Evolutionary conservation across 2,329 filamentous ascomycete genomes (phyloP).

Genomic region (Westerdykella aurantiaca): DNA sequence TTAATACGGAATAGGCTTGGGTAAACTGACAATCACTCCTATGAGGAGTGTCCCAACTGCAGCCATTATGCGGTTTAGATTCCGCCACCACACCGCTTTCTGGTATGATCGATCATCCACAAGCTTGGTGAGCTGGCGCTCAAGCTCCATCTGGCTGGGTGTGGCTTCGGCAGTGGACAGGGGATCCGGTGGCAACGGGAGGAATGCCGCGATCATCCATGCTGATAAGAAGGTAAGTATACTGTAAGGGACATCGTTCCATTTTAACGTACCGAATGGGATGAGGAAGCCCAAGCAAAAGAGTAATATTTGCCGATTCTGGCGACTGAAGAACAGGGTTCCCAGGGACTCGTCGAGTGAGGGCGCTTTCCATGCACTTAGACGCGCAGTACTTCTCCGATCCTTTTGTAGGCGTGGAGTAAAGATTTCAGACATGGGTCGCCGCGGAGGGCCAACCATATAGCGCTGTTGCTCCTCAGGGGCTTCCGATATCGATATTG

Average conservation of each 20-base stretch:
- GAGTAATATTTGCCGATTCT: conserved; percentile 68
- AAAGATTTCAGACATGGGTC: conserved; percentile 21
- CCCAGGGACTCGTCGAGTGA: conserved; percentile 60
- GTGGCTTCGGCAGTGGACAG: conserved; percentile 44
- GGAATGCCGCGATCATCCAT: conserved; percentile 73
- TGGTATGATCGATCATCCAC: conserved; percentile 48
- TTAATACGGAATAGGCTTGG: neutral
- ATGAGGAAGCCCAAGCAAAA: conserved; percentile 75
- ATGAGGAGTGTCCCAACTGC: conserved; percentile 52
- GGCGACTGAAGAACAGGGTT: conserved; percentile 56
- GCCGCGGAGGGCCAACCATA: conserved; percentile 23
- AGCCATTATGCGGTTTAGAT: conserved; percentile 57
- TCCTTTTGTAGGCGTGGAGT: conserved; percentile 36
- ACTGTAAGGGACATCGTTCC: conserved; percentile 5
- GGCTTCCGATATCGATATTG: conserved; percentile 25
- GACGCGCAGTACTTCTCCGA: conserved; percentile 42
- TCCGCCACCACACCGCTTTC: conserved; percentile 61
- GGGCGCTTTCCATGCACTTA: conserved; percentile 68
- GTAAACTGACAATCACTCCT: conserved; percentile 47
- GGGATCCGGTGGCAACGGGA: conserved; percentile 62
- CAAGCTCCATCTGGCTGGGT: conserved; percentile 34
- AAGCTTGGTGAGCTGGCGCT: conserved; percentile 42
- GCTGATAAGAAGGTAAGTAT: conserved; percentile 42
- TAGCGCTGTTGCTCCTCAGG: conserved; percentile 27
- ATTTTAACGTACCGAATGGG: conserved; percentile 48